A percentile compares a stretch with the other conserved stretches of the same genome.
These are phyloP conservation scores for Lobosporangium transversale DNA, from an alignment of 192 early-diverging fungal genomes.

Conservation along the genomic window DNA sequence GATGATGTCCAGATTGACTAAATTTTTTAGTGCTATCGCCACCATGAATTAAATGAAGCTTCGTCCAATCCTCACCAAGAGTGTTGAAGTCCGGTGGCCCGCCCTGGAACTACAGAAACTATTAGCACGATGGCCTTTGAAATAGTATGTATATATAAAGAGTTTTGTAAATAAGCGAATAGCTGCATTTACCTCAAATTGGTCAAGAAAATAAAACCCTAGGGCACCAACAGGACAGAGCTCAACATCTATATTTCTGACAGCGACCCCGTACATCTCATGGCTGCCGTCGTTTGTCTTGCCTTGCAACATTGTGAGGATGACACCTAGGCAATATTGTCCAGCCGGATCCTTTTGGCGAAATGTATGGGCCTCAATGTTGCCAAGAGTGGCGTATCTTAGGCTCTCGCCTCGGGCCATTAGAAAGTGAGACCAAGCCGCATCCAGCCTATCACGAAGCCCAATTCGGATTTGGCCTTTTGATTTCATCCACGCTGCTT, in stretches of 20 bases:
- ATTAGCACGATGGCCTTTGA: too few relatives aligned
- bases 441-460: conserved; percentile 2
- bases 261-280: neutral
- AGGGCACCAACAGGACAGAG: conserved; percentile 8
- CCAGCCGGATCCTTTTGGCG: neutral
- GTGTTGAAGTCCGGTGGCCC: too few relatives aligned
- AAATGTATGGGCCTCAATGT: neutral
- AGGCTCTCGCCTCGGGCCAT: conserved; percentile 4
- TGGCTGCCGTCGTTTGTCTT: neutral
- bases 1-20: neutral
- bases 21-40: conserved; percentile 1
- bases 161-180: neutral
- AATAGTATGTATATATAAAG: too few relatives aligned
- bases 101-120: neutral
- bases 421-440: conserved; percentile 4
- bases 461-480: neutral
- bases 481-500: neutral
- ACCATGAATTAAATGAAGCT: neutral
- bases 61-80: neutral
- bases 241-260: conserved; percentile 7
- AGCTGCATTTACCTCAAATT: neutral
- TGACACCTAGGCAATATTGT: neutral
- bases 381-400: neutral
- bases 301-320: conserved; percentile 5
- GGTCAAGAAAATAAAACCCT: conserved; percentile 13